These are phyloP conservation scores for Apiospora pterosperma DNA, from an alignment of 2,329 filamentous ascomycete species.

Conservation along the genomic window DNA sequence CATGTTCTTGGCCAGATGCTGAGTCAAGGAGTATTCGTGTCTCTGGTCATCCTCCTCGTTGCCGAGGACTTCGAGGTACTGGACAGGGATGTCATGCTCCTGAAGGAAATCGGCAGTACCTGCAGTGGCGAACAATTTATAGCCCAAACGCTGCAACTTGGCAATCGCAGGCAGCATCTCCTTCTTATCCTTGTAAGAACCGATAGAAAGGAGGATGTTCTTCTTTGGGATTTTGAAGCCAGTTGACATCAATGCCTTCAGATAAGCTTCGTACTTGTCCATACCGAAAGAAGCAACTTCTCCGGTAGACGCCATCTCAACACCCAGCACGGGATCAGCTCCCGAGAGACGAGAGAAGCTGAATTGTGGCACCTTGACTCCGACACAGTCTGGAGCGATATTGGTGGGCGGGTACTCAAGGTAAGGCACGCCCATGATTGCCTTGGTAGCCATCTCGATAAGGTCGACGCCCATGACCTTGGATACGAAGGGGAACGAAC, in stretches of 20 bases:
- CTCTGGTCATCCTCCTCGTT: slow-evolving; percentile 80
- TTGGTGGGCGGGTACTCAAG: slow-evolving; percentile 75
- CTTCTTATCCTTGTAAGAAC: slow-evolving; percentile 95
- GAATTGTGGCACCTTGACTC: slow-evolving; percentile 98
- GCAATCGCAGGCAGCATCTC: slow-evolving; percentile 93
- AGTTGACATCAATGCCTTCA: slow-evolving; percentile 93
- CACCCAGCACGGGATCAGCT: slow-evolving; percentile 91
- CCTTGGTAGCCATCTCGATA: slow-evolving; percentile 98
- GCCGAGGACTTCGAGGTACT: slow-evolving; percentile 86
- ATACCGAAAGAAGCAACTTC: slow-evolving; percentile 95
- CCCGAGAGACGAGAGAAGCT: slow-evolving; percentile 96
- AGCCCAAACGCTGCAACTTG: slow-evolving; percentile 86
- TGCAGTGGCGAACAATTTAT: slow-evolving; percentile 92
- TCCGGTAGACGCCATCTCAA: slow-evolving; percentile 98
- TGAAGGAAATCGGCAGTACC: slow-evolving; percentile 96
- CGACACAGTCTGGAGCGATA: slow-evolving; percentile 79
- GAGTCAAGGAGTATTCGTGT: slow-evolving; percentile 93
- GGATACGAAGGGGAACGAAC: slow-evolving; percentile 96
- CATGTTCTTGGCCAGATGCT: slow-evolving; percentile 95
- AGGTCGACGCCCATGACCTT: slow-evolving; percentile 98
- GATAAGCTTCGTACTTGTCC: slow-evolving; percentile 96
- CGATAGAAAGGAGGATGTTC: slow-evolving; percentile 93
- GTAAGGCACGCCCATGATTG: slow-evolving; percentile 84
- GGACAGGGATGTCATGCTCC: slow-evolving; percentile 86
- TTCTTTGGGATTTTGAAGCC: slow-evolving; percentile 95